Evolutionary conservation across 176 grass and related monocot genomes (phyloP), one percentile per base, ranked within the genome.

Genomic region (Rhynchospora pubera): DNA sequence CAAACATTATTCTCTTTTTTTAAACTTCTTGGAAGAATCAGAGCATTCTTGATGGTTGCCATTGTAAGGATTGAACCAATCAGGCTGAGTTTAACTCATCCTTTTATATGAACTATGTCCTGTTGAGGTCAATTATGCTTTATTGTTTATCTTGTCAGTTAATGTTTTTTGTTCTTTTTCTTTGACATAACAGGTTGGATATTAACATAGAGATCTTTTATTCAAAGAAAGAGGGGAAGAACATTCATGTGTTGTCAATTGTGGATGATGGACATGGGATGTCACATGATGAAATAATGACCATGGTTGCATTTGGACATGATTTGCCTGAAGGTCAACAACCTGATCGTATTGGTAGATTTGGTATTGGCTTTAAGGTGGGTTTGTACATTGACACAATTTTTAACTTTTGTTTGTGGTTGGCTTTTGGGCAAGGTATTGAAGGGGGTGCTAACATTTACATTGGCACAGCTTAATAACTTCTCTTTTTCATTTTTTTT

Each of bases 281-380:
- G 94, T 73, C 72, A 45, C 87, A 93, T 85, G 2, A 39, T 82
- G 87, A 93, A 76, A 88, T 93, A 62, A 85, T 88, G 84, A 93
- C 85, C 84, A 97, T 97, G 89, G 87, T 97, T 8, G 91, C 91
- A 19, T 97, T 97, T 87, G 94, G 94, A 87, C 94, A 97, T 57
- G 93, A 86, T 85, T 83, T 87, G 61, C 85, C 85, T 65, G 80
- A 83, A 77, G 65, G 57, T 74, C 62, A 88, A 57, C 32, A 47
- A 6, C 48, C 82, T 61, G 85, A 93, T 88, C 80, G 85, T 34
- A 91, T 93, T 65, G 94, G 94, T 19, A 88, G 87, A 84, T 97
- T 97, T 77, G 91, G 94, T 65, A 97, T 97, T 30, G 91, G 94
- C 77, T 93, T 97, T 85, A 97, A 97, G 90, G 93, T 96, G 78